Base-by-base conservation (phyloP, 129 eudicot genomes). In the Tagetes erecta region DNA sequence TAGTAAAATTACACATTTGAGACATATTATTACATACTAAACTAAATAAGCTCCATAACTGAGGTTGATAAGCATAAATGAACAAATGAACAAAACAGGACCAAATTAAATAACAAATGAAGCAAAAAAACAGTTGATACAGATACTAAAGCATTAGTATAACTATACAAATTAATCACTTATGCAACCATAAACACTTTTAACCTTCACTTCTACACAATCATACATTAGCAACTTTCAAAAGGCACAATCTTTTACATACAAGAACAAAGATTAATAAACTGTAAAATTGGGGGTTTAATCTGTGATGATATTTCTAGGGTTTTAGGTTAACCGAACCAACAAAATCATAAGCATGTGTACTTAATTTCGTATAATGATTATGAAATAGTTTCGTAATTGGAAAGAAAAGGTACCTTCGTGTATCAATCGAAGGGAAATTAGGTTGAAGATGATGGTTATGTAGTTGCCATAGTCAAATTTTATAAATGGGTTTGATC, bases 401-500 rank as follows among this genome's bases (percentile, higher is more conserved):
- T 57, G 62, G 70, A n/a, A 62, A 60, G 2, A 46, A 13, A 63
- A 13, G 4, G 50, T 77, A 77, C 81, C 76, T 70, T 44, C 64
- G 46, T 70, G 30, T 10, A 69, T 33, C 53, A 59, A 37, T 46
- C 63, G 64, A 76, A 77, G 74, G 74, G 51, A 67, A 76, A 68
- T 56, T 67, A 76, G 81, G 81, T 70, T 37, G 69, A 37, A 70
- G 55, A 56, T 45, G 70, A 78, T 37, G 9, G 70, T 3, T 77
- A 57, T 77, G 70, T 37, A 68, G 27, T 20, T 20, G 27, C 27
- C 27, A 20, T 20, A 20, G 69, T 58, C 59, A 14, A 58, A 10
- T 34, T 14, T 8, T 53, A 68, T 27, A 35, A 42, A 36, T 12
- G 30, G 44, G 45, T 62, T 62, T 62, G 30, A 62, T 35, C 42